Evolutionary conservation across 2,329 filamentous ascomycete species (phyloP).

Genomic region (Aureobasidium melanogenum): DNA sequence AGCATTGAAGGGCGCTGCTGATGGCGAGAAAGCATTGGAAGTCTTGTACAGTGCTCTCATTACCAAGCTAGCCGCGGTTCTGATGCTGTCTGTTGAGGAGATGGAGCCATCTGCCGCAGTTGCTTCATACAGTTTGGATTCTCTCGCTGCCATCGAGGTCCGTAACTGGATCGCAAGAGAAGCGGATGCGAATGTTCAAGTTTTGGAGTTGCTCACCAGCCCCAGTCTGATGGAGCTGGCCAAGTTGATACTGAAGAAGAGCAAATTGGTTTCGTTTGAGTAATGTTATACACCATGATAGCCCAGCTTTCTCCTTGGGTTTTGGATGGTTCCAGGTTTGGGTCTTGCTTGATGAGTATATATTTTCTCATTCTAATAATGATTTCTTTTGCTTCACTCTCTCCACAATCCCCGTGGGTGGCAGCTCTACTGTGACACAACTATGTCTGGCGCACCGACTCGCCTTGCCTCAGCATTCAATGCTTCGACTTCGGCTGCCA

Average conservation of each 20-base stretch:
- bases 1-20: not conserved
- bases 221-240: slow-evolving; percentile 4
- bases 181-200: not conserved
- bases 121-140: slow-evolving; percentile 13
- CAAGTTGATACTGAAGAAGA: slow-evolving; percentile 2
- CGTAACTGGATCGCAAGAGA: slow-evolving; percentile 9
- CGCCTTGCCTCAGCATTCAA: slow-evolving; percentile 42
- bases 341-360: too few species aligned
- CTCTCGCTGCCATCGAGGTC: slow-evolving; percentile 14
- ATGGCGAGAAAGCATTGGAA: not conserved
- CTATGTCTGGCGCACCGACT: slow-evolving; percentile 26
- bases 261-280: not conserved
- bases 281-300: not conserved
- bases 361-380: too few species aligned
- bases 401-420: not conserved
- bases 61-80: not conserved
- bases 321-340: not conserved
- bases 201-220: not conserved
- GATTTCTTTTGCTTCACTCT: not conserved
- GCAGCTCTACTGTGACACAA: not conserved
- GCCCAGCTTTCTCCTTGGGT: too few species aligned
- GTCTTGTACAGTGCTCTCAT: not conserved
- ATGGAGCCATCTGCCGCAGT: slow-evolving; percentile 1
- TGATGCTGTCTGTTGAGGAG: slow-evolving; percentile 6
- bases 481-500: slow-evolving; percentile 38